phyloP scores from a whole-genome alignment of 345 rosid genomes.

The Isatis tinctoria region DNA sequence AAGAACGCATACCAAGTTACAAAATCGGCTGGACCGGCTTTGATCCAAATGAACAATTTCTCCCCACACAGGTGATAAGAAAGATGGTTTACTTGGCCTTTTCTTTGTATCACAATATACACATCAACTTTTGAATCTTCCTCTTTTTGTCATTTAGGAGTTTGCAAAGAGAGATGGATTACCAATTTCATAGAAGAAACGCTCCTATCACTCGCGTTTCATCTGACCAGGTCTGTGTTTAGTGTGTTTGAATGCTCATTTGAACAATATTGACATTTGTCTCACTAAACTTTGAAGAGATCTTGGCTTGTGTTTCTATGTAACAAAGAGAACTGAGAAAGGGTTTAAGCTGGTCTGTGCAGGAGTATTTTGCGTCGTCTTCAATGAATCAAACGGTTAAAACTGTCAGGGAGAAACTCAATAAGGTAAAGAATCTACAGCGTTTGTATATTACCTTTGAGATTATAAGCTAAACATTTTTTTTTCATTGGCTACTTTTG shows the following conservation, averaged over 20 bases:
- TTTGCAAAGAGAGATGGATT: constrained; percentile 34
- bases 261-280: not conserved
- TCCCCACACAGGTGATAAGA: constrained; percentile 18
- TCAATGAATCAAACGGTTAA: constrained; percentile 82
- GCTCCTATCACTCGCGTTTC: constrained; percentile 53
- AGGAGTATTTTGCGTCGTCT: constrained; percentile 74
- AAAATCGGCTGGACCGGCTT: not conserved
- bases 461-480: not conserved
- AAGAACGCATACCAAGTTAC: constrained; percentile 13
- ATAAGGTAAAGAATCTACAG: constrained; percentile 47
- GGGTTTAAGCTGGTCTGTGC: constrained; percentile 16
- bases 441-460: not conserved
- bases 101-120: not conserved
- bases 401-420: constrained; percentile 68
- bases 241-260: not conserved
- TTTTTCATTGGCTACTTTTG: not conserved
- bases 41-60: not conserved
- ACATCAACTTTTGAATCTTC: not conserved
- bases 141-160: constrained; percentile 14
- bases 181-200: constrained; percentile 22
- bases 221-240: constrained; percentile 54
- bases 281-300: not conserved
- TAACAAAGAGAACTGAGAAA: not conserved
- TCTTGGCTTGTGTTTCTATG: not conserved
- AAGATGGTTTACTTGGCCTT: not conserved